A percentile compares a stretch with the other conserved stretches of the same genome.
Conservation (phyloP, 768 basidiomycete species). For the Mycena latifolia region DNA sequence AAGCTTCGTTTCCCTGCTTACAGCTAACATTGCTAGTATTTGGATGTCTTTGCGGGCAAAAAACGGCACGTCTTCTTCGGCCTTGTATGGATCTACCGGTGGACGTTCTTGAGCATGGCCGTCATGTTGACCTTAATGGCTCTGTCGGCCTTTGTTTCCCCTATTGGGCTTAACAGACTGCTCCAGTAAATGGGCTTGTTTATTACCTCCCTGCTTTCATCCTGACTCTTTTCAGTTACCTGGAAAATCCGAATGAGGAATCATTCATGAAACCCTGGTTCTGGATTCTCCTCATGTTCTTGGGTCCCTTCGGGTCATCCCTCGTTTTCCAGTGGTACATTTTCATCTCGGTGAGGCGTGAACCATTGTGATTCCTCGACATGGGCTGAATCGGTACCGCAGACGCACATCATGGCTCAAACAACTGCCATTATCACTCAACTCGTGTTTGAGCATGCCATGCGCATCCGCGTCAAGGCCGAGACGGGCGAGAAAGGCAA, state of each 20-base stretch:
- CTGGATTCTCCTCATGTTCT: constrained; percentile 70
- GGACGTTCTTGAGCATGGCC: constrained; percentile 37
- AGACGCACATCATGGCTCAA: constrained; percentile 61
- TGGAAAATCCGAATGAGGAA: constrained; percentile 65
- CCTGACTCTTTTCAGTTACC: constrained; percentile 53
- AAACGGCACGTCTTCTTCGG: constrained; percentile 50
- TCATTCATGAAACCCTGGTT: constrained; percentile 74
- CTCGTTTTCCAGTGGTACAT: constrained; percentile 68
- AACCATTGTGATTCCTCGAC: constrained; percentile 31
- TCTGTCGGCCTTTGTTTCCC: constrained; percentile 47
- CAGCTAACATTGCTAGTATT: constrained; percentile 8
- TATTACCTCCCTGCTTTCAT: neutral
- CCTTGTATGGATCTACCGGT: constrained; percentile 53
- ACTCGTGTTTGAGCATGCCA: constrained; percentile 58
- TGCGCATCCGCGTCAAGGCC: constrained; percentile 74
- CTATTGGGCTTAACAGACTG: constrained; percentile 56
- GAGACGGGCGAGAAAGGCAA: constrained; percentile 34
- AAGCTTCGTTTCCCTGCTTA: constrained; percentile 34
- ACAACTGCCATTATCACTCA: constrained; percentile 59
- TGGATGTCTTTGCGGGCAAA: constrained; percentile 27
- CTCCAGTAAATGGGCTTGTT: constrained; percentile 45
- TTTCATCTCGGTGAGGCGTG: constrained; percentile 53
- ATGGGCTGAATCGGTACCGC: constrained; percentile 42
- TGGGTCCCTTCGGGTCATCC: constrained; percentile 58
- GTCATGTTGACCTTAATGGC: constrained; percentile 44